These are phyloP conservation scores for Coprinellus aureogranulatus DNA, from an alignment of 768 basidiomycete species.

Conservation along the genomic window DNA sequence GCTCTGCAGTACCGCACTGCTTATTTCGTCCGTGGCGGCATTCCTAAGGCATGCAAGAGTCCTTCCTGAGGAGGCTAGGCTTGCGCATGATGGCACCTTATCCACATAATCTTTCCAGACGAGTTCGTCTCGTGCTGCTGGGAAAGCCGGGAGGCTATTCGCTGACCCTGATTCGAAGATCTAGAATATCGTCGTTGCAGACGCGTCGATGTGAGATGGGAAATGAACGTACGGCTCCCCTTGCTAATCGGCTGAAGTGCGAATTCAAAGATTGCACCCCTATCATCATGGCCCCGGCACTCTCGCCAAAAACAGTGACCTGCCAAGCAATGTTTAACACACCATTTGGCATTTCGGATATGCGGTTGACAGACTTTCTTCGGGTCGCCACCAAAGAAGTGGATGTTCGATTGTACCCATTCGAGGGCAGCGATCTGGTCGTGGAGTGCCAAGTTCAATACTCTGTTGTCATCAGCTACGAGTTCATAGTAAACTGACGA, in stretches of 20 bases:
- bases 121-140: constrained; percentile 27
- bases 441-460: constrained; percentile 40
- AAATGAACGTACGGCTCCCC: constrained; percentile 28
- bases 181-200: constrained; percentile 13
- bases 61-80: constrained; percentile 19
- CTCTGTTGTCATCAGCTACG: constrained; percentile 23
- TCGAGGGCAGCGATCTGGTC: constrained; percentile 45
- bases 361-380: background rate
- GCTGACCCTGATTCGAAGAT: constrained; percentile 45
- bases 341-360: background rate
- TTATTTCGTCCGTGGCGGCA: constrained; percentile 22
- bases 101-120: constrained; percentile 40
- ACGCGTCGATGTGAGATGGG: background rate
- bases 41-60: constrained; percentile 35
- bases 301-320: constrained; percentile 56
- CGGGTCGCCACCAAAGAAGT: constrained; percentile 56
- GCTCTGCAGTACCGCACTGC: constrained; percentile 13
- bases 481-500: background rate
- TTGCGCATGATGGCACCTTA: constrained; percentile 32
- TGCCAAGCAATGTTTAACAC: constrained; percentile 14
- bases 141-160: constrained; percentile 30
- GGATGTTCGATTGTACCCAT: constrained; percentile 63
- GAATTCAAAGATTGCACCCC: constrained; percentile 37
- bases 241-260: constrained; percentile 28
- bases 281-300: constrained; percentile 51